A percentile compares a stretch with the other conserved stretches of the same genome.
Conservation (phyloP, 257 asterid species). For the Verbena officinalis region DNA sequence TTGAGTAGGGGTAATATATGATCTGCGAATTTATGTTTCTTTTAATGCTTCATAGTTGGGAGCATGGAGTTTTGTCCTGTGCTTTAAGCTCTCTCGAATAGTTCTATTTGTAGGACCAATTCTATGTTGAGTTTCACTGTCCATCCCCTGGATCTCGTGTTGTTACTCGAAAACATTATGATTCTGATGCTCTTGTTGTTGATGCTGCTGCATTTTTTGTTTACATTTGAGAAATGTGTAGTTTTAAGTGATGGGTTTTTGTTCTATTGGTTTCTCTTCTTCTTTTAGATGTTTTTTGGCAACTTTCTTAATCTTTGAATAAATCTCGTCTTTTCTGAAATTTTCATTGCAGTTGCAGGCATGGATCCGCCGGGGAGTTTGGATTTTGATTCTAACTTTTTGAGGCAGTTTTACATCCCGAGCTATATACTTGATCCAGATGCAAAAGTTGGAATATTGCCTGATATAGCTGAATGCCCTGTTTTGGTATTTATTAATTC, state of each 20-base stretch:
- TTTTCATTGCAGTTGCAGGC: constrained; percentile 30
- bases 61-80: neutral
- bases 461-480: constrained; percentile 56
- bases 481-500: constrained; percentile 69
- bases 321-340: neutral
- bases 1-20: neutral
- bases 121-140: neutral
- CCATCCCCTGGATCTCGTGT: neutral
- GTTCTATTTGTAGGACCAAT: neutral
- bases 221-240: neutral
- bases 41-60: too few relatives aligned
- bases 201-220: neutral
- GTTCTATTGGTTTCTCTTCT: neutral
- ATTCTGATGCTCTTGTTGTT: neutral
- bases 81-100: neutral
- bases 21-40: neutral
- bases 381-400: constrained; percentile 36
- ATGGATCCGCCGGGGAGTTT: constrained; percentile 33
- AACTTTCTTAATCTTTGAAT: neutral
- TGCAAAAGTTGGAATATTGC: constrained; percentile 33
- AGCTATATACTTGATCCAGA: constrained; percentile 51
- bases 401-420: constrained; percentile 66
- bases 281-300: neutral
- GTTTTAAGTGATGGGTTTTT: neutral
- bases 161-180: neutral